These are phyloP conservation scores for Allium fistulosum DNA, from an alignment of 106 monocot species.

Conservation along the genomic window DNA sequence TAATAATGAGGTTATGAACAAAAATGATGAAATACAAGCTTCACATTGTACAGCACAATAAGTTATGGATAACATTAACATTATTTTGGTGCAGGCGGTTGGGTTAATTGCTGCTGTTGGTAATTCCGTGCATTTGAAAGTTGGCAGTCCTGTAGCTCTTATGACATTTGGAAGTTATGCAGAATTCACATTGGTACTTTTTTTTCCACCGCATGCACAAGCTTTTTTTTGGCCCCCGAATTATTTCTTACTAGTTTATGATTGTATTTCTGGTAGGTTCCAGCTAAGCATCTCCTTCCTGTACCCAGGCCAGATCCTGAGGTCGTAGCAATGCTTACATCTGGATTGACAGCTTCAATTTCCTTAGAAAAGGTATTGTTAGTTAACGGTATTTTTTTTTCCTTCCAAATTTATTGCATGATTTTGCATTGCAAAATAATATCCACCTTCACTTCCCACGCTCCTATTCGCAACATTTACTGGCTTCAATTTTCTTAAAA, in stretches of 20 bases:
- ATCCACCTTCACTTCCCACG: no score
- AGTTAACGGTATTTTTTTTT: no score
- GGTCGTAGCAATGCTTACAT: conserved; percentile 92
- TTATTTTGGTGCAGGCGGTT: conserved; percentile 50
- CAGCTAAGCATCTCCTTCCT: conserved; percentile 75
- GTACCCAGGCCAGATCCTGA: conserved; percentile 89
- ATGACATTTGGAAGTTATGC: conserved; percentile 92
- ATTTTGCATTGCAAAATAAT: no score
- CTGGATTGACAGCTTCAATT: conserved; percentile 97
- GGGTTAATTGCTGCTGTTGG: conserved; percentile 86
- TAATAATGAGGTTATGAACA: no score
- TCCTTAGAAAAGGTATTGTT: conserved; percentile 65
- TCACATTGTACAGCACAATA: no score
- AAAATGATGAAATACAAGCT: no score
- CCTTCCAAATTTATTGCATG: no score
- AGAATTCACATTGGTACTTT: conserved; percentile 66
- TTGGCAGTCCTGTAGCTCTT: conserved; percentile 86
- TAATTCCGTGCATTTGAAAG: conserved; percentile 66
- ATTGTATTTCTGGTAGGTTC: conserved; percentile 40
- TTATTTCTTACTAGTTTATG: not conserved
- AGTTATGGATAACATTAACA: not conserved
- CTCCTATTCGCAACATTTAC: no score
- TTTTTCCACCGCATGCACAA: no score
- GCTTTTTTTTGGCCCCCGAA: not conserved
- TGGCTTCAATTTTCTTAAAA: no score